Evolutionary conservation across 331 rosid species (phyloP).

Genomic region (Malus hybrid): DNA sequence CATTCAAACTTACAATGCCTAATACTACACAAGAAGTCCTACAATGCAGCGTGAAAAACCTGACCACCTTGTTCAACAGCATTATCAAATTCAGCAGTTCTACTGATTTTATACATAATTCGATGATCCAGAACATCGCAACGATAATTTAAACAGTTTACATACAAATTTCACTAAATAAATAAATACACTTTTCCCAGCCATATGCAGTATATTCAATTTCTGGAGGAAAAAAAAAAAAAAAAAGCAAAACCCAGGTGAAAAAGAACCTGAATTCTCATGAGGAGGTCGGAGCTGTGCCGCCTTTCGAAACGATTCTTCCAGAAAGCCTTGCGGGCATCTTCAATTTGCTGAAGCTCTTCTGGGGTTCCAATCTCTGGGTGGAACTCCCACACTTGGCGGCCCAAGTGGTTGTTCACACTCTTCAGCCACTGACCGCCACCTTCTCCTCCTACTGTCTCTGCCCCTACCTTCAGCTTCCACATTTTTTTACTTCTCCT

Average conservation of each 20-base stretch:
- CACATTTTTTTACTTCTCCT: constrained; percentile 17
- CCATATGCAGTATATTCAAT: background rate
- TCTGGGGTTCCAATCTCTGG: constrained; percentile 24
- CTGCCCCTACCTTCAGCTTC: constrained; percentile 27
- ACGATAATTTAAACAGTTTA: background rate
- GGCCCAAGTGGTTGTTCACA: constrained; percentile 28
- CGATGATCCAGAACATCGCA: background rate
- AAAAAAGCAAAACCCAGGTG: background rate
- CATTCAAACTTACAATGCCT: background rate
- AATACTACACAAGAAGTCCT: background rate
- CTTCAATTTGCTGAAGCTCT: constrained; percentile 23
- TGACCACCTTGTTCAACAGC: background rate
- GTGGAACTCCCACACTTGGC: constrained; percentile 32
- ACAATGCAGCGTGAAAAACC: background rate
- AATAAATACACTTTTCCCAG: background rate
- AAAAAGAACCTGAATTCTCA: constrained; percentile 24
- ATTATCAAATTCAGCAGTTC: background rate
- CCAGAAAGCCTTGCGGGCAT: constrained; percentile 20
- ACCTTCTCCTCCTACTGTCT: constrained; percentile 8
- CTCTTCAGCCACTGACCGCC: constrained; percentile 16
- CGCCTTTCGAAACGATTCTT: constrained; percentile 22
- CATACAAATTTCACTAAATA: background rate
- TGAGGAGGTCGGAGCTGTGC: constrained; percentile 32
- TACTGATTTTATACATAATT: background rate
- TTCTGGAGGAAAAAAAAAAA: background rate